Percentiles rank a stretch among this genome's conserved stretches.
These are phyloP conservation scores for Fraxinus floribunda DNA, from an alignment of 305 asterid genomes.

Conservation along the genomic window DNA sequence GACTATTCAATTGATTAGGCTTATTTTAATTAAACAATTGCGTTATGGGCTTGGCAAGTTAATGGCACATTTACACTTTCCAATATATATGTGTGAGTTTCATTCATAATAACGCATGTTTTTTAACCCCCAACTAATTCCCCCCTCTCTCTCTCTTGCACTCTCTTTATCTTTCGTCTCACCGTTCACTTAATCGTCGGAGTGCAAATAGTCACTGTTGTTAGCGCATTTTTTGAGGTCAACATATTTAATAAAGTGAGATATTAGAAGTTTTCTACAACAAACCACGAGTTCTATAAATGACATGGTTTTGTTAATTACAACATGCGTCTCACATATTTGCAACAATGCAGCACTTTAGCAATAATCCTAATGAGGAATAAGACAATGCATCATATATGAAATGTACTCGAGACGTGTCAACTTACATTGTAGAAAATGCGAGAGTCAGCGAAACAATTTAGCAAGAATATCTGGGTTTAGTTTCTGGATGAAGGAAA, in stretches of 20 bases:
- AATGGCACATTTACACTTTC: no score
- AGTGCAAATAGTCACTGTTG: no score
- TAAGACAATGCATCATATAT: not conserved
- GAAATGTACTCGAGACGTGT: not conserved
- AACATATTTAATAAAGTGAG: not conserved
- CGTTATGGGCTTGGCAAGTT: no score
- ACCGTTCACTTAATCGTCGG: no score
- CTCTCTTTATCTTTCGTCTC: no score
- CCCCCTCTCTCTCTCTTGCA: no score
- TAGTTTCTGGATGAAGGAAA: slow-evolving; percentile 53
- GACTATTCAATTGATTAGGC: no score
- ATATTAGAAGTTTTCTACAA: not conserved
- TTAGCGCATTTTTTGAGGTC: no score
- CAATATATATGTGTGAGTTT: no score
- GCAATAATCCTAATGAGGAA: not conserved
- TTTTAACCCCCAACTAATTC: no score
- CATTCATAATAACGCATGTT: no score
- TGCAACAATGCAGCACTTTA: not conserved
- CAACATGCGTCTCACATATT: not conserved
- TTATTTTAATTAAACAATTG: no score
- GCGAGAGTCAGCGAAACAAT: slow-evolving; percentile 51
- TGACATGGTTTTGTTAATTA: not conserved
- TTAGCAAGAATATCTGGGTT: slow-evolving; percentile 48
- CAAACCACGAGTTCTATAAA: not conserved
- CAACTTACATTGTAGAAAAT: slow-evolving; percentile 14